Evolutionary conservation across 2,329 filamentous ascomycete species (phyloP).

Genomic region (Blumeriella jaapii): DNA sequence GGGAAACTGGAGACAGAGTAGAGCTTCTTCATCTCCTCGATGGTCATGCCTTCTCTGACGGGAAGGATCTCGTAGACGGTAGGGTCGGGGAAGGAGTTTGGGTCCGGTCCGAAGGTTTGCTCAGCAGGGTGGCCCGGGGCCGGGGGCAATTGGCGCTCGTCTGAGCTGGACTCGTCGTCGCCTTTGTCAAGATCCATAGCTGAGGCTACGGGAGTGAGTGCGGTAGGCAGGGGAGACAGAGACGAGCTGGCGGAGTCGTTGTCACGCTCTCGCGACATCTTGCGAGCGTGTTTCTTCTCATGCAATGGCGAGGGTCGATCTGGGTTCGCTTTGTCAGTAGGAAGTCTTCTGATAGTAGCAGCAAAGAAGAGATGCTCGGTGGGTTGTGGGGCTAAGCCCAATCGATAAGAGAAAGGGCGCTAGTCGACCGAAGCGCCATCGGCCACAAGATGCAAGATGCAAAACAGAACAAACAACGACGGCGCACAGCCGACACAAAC

Average conservation of each 20-base stretch:
- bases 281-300: constrained; percentile 16
- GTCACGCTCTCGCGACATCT: constrained; percentile 21
- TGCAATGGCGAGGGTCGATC: constrained; percentile 18
- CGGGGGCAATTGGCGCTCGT: constrained; percentile 47
- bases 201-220: constrained; percentile 31
- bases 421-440: not conserved
- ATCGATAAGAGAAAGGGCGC: not conserved
- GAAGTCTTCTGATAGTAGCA: not conserved
- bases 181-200: constrained; percentile 49
- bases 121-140: constrained; percentile 50
- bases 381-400: not conserved
- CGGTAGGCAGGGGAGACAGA: constrained; percentile 40
- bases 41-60: constrained; percentile 61
- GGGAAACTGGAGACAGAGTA: constrained; percentile 83
- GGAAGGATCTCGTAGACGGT: constrained; percentile 88
- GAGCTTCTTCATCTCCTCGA: constrained; percentile 78
- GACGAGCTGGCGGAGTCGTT: constrained; percentile 48
- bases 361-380: not conserved
- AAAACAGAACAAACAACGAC: not conserved
- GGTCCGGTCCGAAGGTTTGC: constrained; percentile 86
- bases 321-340: constrained; percentile 3
- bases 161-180: constrained; percentile 38
- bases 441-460: not conserved
- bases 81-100: constrained; percentile 80
- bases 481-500: not conserved